phyloP scores from a whole-genome alignment of 352 stramenopile genomes.

The Globisporangium barbulae region DNA sequence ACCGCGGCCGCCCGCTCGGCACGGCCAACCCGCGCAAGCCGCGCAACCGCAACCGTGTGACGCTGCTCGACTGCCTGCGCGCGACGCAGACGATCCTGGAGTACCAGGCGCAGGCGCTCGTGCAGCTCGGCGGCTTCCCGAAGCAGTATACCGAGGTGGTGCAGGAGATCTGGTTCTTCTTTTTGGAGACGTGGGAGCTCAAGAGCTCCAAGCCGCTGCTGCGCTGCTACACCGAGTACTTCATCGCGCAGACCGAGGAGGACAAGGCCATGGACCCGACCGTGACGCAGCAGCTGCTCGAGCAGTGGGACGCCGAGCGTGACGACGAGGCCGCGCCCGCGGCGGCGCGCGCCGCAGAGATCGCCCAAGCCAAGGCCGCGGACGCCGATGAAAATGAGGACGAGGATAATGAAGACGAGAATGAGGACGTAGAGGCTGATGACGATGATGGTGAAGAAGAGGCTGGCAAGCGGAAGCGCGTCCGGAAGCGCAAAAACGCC shows the following conservation, averaged over 20 bases:
- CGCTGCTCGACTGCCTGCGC: constrained; percentile 55
- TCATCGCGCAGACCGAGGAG: constrained; percentile 24
- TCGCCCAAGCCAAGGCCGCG: not conserved
- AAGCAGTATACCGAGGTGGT: constrained; percentile 48
- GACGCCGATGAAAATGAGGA: not conserved
- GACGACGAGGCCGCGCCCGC: constrained; percentile 23
- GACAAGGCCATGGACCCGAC: constrained; percentile 48
- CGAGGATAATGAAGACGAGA: not conserved
- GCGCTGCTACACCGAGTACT: constrained; percentile 75
- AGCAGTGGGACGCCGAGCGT: constrained; percentile 63
- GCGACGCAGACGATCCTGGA: constrained; percentile 64
- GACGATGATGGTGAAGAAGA: constrained; percentile 8
- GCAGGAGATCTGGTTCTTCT: constrained; percentile 62
- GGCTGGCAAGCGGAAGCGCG: not conserved
- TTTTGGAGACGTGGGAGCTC: constrained; percentile 56
- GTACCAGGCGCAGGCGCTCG: constrained; percentile 41
- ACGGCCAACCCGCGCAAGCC: not conserved
- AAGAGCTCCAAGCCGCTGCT: constrained; percentile 60
- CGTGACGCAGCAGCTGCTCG: constrained; percentile 56
- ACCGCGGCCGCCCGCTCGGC: not conserved
- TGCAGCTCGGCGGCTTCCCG: constrained; percentile 32
- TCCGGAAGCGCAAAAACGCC: not conserved
- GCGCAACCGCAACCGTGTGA: constrained; percentile 21
- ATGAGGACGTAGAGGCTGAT: not conserved
- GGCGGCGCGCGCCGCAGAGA: not conserved